These are phyloP conservation scores for Sordariomycetes sp. DNA, from an alignment of 2,329 filamentous ascomycete species.

Conservation along the genomic window DNA sequence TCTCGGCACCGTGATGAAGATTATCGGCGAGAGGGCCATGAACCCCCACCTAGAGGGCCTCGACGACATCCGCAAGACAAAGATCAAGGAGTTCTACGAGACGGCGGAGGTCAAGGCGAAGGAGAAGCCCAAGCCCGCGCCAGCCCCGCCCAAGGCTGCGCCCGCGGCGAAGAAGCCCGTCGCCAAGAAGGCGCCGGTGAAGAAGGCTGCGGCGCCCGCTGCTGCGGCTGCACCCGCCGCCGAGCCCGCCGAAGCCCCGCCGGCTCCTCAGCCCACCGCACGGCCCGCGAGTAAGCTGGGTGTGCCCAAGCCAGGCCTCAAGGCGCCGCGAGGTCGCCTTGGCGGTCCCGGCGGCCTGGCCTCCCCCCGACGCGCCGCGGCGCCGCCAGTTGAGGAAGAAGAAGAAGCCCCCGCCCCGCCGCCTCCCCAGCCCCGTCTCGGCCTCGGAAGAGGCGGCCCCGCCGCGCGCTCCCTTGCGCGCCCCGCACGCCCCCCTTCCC, in stretches of 20 bases:
- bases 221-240: conserved; percentile 23
- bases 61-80: conserved; percentile 89
- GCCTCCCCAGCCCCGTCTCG: conserved; percentile 47
- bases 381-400: conserved; percentile 31
- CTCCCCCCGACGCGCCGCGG: conserved; percentile 37
- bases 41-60: conserved; percentile 80
- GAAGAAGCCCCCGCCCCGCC: conserved; percentile 38
- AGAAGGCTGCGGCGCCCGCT: conserved; percentile 26
- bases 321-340: conserved; percentile 45
- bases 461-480: conserved; percentile 78
- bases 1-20: conserved; percentile 94
- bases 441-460: conserved; percentile 65
- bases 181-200: conserved; percentile 22
- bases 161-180: conserved; percentile 28
- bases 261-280: conserved; percentile 45
- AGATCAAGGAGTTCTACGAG: conserved; percentile 87
- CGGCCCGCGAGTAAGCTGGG: conserved; percentile 40
- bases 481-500: conserved; percentile 35
- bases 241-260: conserved; percentile 31
- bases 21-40: conserved; percentile 94
- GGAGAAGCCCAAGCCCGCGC: conserved; percentile 68
- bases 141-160: conserved; percentile 37
- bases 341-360: conserved; percentile 29
- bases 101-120: conserved; percentile 35
- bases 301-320: conserved; percentile 41